Conservation (phyloP, 2,329 filamentous ascomycete genomes). For the Botrytis byssoidea region DNA sequence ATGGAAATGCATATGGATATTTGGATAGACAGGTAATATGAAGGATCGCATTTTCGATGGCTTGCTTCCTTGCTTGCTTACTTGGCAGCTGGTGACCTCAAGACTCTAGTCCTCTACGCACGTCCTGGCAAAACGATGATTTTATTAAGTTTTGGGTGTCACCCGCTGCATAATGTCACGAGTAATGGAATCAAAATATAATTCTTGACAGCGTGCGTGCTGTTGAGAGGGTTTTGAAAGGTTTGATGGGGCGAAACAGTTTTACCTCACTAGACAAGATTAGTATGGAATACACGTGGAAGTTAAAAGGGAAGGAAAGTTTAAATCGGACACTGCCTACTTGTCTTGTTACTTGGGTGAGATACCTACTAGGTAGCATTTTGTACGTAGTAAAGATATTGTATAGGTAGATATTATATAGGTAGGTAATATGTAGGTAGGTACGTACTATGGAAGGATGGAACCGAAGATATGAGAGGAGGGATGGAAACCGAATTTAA, state of each 20-base stretch:
- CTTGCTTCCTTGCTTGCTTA: background rate
- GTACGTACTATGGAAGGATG: background rate
- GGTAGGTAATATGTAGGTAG: too few species aligned
- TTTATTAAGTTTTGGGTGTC: background rate
- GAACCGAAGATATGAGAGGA: background rate
- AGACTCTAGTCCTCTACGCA: background rate
- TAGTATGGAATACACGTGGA: background rate
- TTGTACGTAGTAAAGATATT: background rate
- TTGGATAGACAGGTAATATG: background rate
- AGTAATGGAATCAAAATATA: background rate
- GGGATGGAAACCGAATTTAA: background rate
- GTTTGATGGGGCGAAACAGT: background rate
- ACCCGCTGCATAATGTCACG: background rate
- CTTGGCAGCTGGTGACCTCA: background rate
- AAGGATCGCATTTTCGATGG: conserved; percentile 3
- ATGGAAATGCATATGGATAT: background rate
- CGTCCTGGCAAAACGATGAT: background rate
- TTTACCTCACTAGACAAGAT: background rate
- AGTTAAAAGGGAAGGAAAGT: background rate
- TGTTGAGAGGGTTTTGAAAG: background rate
- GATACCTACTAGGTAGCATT: too few species aligned
- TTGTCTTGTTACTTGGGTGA: too few species aligned
- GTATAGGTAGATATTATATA: background rate
- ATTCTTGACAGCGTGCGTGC: background rate
- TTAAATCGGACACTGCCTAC: background rate